These are phyloP conservation scores for Amphibolis antarctica DNA, from an alignment of 106 monocot genomes.

Conservation along the genomic window DNA sequence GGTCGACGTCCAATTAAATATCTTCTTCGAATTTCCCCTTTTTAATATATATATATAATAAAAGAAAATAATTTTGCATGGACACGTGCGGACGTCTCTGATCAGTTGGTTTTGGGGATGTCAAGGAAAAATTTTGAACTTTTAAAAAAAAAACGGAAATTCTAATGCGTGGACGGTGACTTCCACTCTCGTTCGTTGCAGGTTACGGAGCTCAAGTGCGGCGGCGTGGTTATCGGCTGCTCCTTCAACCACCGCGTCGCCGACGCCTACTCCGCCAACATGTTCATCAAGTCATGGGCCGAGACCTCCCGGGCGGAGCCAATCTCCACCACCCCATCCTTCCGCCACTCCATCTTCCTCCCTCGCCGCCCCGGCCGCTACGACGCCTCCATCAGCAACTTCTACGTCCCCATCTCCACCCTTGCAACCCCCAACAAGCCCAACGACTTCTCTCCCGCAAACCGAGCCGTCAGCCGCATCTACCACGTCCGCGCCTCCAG, in stretches of 20 bases:
- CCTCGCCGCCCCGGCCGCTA: conserved; percentile 13
- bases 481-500: conserved; percentile 41
- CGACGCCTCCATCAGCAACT: conserved; percentile 7
- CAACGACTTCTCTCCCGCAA: neutral
- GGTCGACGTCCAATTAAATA: conserved; percentile 22
- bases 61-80: too few relatives aligned
- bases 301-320: conserved; percentile 8
- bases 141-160: too few relatives aligned
- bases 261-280: conserved; percentile 51
- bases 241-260: conserved; percentile 54
- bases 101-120: too few relatives aligned
- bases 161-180: too few relatives aligned
- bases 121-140: too few relatives aligned
- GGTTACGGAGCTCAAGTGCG: conserved; percentile 62
- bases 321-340: conserved; percentile 19
- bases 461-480: conserved; percentile 40
- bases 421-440: neutral
- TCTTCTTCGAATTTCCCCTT: neutral
- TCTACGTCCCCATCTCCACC: conserved; percentile 27
- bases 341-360: conserved; percentile 24
- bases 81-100: too few relatives aligned
- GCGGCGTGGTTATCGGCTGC: conserved; percentile 50
- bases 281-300: conserved; percentile 43
- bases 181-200: neutral
- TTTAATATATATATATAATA: too few relatives aligned